Evolutionary conservation across 305 asterid genomes (phyloP).

Genomic region (Fraxinus latifolia): DNA sequence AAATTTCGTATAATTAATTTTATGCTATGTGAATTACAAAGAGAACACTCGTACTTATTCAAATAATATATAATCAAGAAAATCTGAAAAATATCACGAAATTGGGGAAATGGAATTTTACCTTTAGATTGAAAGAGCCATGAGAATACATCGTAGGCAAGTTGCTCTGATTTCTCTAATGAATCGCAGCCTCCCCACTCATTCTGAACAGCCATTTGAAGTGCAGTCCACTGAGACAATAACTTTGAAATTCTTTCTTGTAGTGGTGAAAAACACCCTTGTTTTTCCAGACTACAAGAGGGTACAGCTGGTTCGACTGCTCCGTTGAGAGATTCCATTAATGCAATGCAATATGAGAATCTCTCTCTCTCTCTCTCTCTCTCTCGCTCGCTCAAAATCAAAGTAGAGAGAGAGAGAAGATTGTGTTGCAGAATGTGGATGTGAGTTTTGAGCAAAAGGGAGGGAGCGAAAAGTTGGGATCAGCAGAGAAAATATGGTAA

Average conservation of each 20-base stretch:
- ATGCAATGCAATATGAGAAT: not conserved
- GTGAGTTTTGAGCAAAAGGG: not conserved
- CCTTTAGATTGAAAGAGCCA: constrained; percentile 40
- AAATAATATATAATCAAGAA: not conserved
- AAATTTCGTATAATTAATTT: not conserved
- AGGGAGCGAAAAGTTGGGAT: constrained; percentile 27
- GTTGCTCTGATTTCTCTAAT: constrained; percentile 28
- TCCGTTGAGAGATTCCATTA: constrained; percentile 12
- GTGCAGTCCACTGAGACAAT: constrained; percentile 39
- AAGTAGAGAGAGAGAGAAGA: not conserved
- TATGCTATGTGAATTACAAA: not conserved
- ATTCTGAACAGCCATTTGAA: constrained; percentile 43
- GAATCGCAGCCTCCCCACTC: constrained; percentile 52
- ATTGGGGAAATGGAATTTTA: not conserved
- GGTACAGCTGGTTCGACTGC: not conserved
- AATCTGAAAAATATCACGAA: not conserved
- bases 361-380: not conserved
- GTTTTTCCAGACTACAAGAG: not conserved
- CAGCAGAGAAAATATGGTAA: constrained; percentile 22
- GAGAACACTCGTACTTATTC: not conserved
- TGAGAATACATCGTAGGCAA: constrained; percentile 33
- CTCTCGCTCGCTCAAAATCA: not conserved
- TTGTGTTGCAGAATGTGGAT: not conserved
- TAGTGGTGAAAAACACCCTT: constrained; percentile 2
- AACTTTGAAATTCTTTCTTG: constrained; percentile 30